A percentile compares a stretch with the other conserved stretches of the same genome.
Evolutionary conservation across 495 filamentous ascomycete species (phyloP).

Genomic region (Choiromyces venosus): DNA sequence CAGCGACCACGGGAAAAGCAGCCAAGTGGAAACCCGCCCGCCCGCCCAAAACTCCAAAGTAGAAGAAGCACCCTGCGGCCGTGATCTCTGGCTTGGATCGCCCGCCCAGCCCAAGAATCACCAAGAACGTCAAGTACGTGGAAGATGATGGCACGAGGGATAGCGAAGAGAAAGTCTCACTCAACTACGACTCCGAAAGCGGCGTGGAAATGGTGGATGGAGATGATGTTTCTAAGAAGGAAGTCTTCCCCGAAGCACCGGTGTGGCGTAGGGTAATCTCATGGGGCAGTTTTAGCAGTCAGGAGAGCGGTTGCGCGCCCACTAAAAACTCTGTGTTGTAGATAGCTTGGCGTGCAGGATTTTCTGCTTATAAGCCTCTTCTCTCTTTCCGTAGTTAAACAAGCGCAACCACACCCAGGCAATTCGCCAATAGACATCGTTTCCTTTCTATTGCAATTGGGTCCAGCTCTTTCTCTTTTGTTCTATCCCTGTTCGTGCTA

Average conservation of each 20-base stretch:
- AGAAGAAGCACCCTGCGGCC: constrained; percentile 41
- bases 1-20: background rate
- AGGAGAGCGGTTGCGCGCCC: too few species aligned
- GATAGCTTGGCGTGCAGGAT: too few species aligned
- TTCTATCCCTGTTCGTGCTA: too few species aligned
- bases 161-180: constrained; percentile 30
- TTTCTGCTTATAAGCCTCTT: too few species aligned
- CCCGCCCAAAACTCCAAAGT: constrained; percentile 42
- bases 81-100: constrained; percentile 39
- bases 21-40: constrained; percentile 28
- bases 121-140: constrained; percentile 42
- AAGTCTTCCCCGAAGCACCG: constrained; percentile 35
- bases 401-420: too few species aligned
- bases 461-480: too few species aligned
- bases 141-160: constrained; percentile 40
- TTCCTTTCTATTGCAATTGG: too few species aligned
- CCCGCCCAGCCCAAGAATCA: constrained; percentile 44
- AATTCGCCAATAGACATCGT: too few species aligned
- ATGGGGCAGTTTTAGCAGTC: too few species aligned
- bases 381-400: too few species aligned
- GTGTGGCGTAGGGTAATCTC: too few species aligned
- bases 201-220: constrained; percentile 53
- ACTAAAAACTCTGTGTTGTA: too few species aligned
- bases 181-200: constrained; percentile 39
- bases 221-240: constrained; percentile 51